Evolutionary conservation across 179 eudicot species (phyloP).

Genomic region (Beta corolliflora): DNA sequence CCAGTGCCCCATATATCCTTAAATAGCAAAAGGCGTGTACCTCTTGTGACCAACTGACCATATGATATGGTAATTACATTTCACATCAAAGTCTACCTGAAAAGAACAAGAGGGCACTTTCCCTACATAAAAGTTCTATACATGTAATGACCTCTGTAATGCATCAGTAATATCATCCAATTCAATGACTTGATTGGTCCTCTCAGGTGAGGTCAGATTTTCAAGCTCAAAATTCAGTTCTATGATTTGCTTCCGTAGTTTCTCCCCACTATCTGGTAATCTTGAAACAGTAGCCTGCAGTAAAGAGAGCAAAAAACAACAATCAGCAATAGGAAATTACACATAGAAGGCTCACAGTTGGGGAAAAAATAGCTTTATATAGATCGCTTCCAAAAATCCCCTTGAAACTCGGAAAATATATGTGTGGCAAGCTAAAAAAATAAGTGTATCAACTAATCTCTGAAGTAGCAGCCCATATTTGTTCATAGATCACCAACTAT

Average conservation of each 20-base stretch:
- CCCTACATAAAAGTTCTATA: constrained; percentile 29
- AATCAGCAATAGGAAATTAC: neutral
- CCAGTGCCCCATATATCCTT: neutral
- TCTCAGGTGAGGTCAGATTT: constrained; percentile 36
- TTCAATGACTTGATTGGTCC: constrained; percentile 44
- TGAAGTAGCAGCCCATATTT: too few relatives aligned
- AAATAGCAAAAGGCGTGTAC: neutral
- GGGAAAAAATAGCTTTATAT: neutral
- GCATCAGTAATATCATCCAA: constrained; percentile 61
- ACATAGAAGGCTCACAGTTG: neutral
- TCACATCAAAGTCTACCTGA: neutral
- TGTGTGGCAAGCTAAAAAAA: too few relatives aligned
- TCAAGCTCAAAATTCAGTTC: constrained; percentile 61
- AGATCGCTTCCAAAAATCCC: too few relatives aligned
- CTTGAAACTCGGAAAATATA: too few relatives aligned
- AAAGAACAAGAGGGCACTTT: neutral
- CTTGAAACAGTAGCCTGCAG: constrained; percentile 60
- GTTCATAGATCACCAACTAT: too few relatives aligned
- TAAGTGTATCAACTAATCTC: too few relatives aligned
- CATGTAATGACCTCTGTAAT: constrained; percentile 47
- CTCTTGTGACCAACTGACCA: too few relatives aligned
- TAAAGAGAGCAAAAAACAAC: neutral
- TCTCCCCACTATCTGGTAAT: constrained; percentile 78
- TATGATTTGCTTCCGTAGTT: constrained; percentile 62
- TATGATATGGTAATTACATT: neutral